These are phyloP conservation scores for Trichosanthes cucumerina DNA, from an alignment of 306 rosid genomes.

Conservation along the genomic window DNA sequence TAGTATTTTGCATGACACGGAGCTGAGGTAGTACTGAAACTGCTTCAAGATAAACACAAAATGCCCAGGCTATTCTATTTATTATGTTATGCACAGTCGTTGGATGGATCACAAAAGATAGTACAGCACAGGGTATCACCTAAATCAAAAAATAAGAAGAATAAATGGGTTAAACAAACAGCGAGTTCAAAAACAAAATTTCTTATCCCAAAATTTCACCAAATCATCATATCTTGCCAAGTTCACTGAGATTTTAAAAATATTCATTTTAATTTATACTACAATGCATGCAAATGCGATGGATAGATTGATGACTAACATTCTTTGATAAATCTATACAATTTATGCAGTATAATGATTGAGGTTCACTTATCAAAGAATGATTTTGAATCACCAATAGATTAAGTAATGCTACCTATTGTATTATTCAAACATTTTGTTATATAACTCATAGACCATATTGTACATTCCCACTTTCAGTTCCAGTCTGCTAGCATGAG, in stretches of 20 bases:
- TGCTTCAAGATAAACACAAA: constrained; percentile 86
- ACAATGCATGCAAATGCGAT: background rate
- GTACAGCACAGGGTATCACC: constrained; percentile 49
- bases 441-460: background rate
- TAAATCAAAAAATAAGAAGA: constrained; percentile 20
- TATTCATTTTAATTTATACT: background rate
- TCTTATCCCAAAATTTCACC: background rate
- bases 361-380: background rate
- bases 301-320: background rate
- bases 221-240: background rate
- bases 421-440: background rate
- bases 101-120: constrained; percentile 55
- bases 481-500: background rate
- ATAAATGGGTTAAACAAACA: background rate
- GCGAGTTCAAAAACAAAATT: background rate
- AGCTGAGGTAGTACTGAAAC: constrained; percentile 71
- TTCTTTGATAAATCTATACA: background rate
- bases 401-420: background rate
- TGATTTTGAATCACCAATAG: background rate
- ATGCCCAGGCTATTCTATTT: constrained; percentile 63
- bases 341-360: background rate
- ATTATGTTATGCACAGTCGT: constrained; percentile 40
- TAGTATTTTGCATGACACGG: constrained; percentile 67
- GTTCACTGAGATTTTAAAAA: background rate
- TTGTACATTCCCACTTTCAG: background rate